phyloP scores from a whole-genome alignment of 352 stramenopile genomes.

The Discostella stelligera region DNA sequence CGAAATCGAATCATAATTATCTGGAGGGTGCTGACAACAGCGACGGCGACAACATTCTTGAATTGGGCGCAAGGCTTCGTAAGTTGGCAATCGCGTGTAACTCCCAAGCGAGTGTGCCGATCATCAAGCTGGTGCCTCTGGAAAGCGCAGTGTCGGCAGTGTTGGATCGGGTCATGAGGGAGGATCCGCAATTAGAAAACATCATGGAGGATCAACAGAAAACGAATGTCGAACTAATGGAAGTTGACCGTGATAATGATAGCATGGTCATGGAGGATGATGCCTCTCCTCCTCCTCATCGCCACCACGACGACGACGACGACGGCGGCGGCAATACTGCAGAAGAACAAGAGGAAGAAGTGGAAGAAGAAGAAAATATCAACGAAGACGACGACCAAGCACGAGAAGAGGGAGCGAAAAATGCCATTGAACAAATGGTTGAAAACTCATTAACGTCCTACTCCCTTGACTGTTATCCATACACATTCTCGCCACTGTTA shows the following conservation, averaged over 20 bases:
- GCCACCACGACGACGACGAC: neutral
- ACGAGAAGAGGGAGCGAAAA: neutral
- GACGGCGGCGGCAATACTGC: neutral
- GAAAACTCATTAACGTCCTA: constrained; percentile 27
- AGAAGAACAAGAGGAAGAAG: neutral
- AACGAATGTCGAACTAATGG: constrained; percentile 1
- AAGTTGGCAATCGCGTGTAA: neutral
- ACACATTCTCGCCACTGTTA: constrained; percentile 61
- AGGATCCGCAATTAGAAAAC: neutral
- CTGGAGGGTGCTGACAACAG: neutral
- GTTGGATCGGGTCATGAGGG: constrained; percentile 25
- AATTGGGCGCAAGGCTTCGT: neutral
- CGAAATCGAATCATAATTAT: neutral
- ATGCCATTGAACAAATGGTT: constrained; percentile 35
- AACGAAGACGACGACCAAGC: neutral
- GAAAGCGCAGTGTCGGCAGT: constrained; percentile 14
- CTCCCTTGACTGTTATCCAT: constrained; percentile 63
- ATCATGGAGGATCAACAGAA: neutral
- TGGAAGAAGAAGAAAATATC: neutral
- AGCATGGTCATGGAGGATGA: constrained; percentile 1
- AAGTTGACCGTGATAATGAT: constrained; percentile 9
- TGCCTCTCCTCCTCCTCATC: neutral
- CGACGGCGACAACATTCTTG: neutral
- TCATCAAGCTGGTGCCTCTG: constrained; percentile 28
- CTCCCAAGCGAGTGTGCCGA: constrained; percentile 1